phyloP scores from a whole-genome alignment of 1,284 basidiomycete species.

The Irpex sp. region DNA sequence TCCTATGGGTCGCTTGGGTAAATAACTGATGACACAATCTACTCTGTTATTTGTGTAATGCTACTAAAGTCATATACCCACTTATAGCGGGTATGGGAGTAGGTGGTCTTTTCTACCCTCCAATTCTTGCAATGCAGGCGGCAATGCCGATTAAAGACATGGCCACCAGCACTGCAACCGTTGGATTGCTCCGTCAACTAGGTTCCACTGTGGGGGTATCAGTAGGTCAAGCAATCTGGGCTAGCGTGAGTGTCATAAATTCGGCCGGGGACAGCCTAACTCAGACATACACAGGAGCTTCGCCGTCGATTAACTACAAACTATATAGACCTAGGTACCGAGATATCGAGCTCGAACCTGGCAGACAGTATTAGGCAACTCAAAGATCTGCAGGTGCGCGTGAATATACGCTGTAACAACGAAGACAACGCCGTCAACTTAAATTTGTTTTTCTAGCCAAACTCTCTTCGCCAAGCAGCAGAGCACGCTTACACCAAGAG shows the following conservation, averaged over 20 bases:
- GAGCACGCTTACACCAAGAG: slow-evolving; percentile 65
- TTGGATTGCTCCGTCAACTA: slow-evolving; percentile 47
- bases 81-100: slow-evolving; percentile 32
- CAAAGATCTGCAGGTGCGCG: slow-evolving; percentile 46
- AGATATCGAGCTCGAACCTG: slow-evolving; percentile 46
- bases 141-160: slow-evolving; percentile 45
- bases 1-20: not conserved
- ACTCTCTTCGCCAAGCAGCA: slow-evolving; percentile 37
- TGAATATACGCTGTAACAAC: too few species aligned
- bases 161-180: slow-evolving; percentile 46
- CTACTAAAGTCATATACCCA: slow-evolving; percentile 29
- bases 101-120: slow-evolving; percentile 35
- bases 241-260: slow-evolving; percentile 38
- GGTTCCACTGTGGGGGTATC: slow-evolving; percentile 59
- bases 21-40: slow-evolving; percentile 13
- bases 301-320: slow-evolving; percentile 37
- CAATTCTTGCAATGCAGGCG: slow-evolving; percentile 36
- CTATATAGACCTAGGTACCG: slow-evolving; percentile 20
- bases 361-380: slow-evolving; percentile 47
- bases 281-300: slow-evolving; percentile 33
- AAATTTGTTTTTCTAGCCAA: slow-evolving; percentile 3
- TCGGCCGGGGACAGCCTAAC: not conserved
- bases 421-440: not conserved
- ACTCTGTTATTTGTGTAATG: slow-evolving; percentile 15
- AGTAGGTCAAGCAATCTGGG: slow-evolving; percentile 61